Percentiles rank a stretch among this genome's conserved stretches.
Conservation (phyloP, 108 stramenopile genomes). For the Pseudonitzschia pungens region DNA sequence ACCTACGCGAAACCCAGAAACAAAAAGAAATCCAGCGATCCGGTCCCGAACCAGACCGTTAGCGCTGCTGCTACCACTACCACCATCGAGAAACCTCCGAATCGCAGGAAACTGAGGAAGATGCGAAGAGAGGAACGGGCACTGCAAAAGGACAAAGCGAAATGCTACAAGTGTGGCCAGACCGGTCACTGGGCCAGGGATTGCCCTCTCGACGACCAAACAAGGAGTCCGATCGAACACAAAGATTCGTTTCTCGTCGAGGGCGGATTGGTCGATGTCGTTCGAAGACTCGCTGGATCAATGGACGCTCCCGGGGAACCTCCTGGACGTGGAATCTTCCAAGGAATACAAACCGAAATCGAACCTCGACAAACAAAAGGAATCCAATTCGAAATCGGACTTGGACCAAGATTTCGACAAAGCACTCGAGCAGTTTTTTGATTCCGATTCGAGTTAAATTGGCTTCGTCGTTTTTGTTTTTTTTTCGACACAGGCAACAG, state of each 20-base stretch:
- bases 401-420: no score
- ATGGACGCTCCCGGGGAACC: not conserved
- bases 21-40: no score
- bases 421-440: no score
- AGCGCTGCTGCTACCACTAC: no score
- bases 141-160: not conserved
- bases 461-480: no score
- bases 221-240: slow-evolving; percentile 22
- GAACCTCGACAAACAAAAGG: no score
- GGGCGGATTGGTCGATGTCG: not conserved
- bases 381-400: no score
- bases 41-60: not conserved
- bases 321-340: not conserved
- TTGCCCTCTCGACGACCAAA: not conserved
- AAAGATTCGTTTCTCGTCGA: slow-evolving; percentile 1
- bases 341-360: not conserved
- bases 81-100: no score
- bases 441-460: no score
- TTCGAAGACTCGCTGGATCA: not conserved
- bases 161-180: slow-evolving; percentile 10
- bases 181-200: slow-evolving; percentile 14
- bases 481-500: no score
- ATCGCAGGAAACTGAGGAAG: not conserved
- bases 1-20: no score
- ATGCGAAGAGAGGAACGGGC: not conserved